A percentile compares a stretch with the other conserved stretches of the same genome.
Evolutionary conservation across 495 filamentous ascomycete species (phyloP).

Genomic region (Penicillium robsamsonii): DNA sequence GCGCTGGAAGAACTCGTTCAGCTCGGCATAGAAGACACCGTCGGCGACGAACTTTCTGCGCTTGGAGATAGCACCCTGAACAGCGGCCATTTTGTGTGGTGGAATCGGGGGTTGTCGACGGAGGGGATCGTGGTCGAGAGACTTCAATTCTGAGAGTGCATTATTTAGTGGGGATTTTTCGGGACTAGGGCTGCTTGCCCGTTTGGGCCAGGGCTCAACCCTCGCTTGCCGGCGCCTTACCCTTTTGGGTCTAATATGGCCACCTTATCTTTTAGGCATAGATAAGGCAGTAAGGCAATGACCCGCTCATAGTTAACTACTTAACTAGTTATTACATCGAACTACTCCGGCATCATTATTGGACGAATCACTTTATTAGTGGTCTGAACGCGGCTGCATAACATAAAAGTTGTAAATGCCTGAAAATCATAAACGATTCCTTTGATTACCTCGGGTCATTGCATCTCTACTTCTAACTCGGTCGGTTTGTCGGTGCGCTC

Average conservation of each 20-base stretch:
- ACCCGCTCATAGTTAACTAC: too few species aligned
- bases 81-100: conserved; percentile 59
- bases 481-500: conserved; percentile 26
- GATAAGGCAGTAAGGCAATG: conserved; percentile 13
- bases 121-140: conserved; percentile 38
- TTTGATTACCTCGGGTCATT: conserved; percentile 25
- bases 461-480: conserved; percentile 51
- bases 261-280: conserved; percentile 6
- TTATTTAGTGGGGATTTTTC: conserved; percentile 48
- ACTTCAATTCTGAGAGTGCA: conserved; percentile 38
- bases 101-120: conserved; percentile 39
- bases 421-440: not conserved
- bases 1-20: conserved; percentile 99
- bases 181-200: conserved; percentile 40
- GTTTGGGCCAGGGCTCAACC: conserved; percentile 44
- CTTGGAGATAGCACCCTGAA: conserved; percentile 83
- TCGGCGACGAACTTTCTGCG: conserved; percentile 99
- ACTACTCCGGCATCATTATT: not conserved
- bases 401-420: conserved; percentile 5
- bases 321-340: conserved; percentile 6
- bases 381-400: conserved; percentile 5
- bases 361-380: not conserved
- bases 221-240: conserved; percentile 41
- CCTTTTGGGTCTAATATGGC: conserved; percentile 15
- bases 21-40: conserved; percentile 99